These are phyloP conservation scores for Knoxdaviesia capensis DNA, from an alignment of 2,329 filamentous ascomycete species.

Conservation along the genomic window DNA sequence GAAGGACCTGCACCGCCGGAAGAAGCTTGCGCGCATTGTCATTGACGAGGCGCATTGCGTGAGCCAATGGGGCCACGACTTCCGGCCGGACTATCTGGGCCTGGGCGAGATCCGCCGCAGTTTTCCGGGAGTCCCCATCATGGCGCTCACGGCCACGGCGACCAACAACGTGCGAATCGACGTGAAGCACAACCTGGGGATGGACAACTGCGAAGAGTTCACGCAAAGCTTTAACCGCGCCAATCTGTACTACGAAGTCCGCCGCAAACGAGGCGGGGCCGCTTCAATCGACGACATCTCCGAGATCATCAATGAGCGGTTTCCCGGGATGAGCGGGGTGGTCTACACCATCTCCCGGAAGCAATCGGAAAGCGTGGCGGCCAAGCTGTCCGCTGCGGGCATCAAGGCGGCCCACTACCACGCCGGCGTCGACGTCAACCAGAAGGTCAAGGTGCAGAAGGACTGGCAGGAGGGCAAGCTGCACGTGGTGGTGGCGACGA, in stretches of 20 bases:
- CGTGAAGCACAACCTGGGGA: slow-evolving; percentile 77
- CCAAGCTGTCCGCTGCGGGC: slow-evolving; percentile 39
- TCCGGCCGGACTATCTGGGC: slow-evolving; percentile 84
- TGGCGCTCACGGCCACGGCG: slow-evolving; percentile 89
- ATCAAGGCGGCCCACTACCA: slow-evolving; percentile 76
- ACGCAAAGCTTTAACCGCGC: slow-evolving; percentile 94
- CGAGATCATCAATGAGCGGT: slow-evolving; percentile 48
- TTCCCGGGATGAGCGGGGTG: slow-evolving; percentile 61
- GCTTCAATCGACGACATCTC: slow-evolving; percentile 26
- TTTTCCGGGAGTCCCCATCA: slow-evolving; percentile 67
- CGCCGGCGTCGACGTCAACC: slow-evolving; percentile 47
- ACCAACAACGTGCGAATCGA: slow-evolving; percentile 85
- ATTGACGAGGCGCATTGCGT: slow-evolving; percentile 99
- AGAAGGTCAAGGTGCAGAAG: slow-evolving; percentile 53
- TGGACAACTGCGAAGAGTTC: slow-evolving; percentile 59
- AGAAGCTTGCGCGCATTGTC: slow-evolving; percentile 70
- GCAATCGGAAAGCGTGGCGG: slow-evolving; percentile 61
- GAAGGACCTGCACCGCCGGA: slow-evolving; percentile 43
- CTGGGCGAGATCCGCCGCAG: slow-evolving; percentile 53
- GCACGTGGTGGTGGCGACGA: slow-evolving; percentile 90
- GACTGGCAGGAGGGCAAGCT: slow-evolving; percentile 63
- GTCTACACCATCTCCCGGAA: slow-evolving; percentile 81
- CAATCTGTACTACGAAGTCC: slow-evolving; percentile 79
- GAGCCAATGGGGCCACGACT: slow-evolving; percentile 98
- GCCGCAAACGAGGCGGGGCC: slow-evolving; percentile 43